Conservation (phyloP, 768 basidiomycete species). For the Tricholoma matsutake region DNA sequence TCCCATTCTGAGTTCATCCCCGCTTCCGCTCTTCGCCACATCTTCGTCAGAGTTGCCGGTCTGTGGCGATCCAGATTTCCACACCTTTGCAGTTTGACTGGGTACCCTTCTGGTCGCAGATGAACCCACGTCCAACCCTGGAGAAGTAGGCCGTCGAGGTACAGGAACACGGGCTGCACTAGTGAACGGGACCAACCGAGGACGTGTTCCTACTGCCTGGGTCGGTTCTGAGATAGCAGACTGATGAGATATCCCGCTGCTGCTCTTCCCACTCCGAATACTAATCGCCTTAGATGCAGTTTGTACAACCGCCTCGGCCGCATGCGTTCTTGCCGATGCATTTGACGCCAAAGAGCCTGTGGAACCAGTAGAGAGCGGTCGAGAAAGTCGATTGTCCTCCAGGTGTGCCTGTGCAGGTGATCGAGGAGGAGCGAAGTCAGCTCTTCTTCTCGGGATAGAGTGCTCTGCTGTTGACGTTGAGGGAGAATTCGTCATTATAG, state of each 20-base stretch:
- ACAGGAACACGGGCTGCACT: slow-evolving; percentile 64
- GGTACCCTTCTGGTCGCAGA: slow-evolving; percentile 43
- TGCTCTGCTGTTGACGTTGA: slow-evolving; percentile 62
- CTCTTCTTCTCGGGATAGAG: slow-evolving; percentile 64
- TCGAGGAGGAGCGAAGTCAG: slow-evolving; percentile 66
- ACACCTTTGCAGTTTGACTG: slow-evolving; percentile 67
- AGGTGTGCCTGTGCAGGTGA: slow-evolving; percentile 43
- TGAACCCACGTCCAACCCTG: slow-evolving; percentile 16
- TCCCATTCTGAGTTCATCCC: slow-evolving; percentile 66
- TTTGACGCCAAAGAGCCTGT: slow-evolving; percentile 29
- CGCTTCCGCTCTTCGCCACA: slow-evolving; percentile 38
- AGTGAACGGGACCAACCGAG: slow-evolving; percentile 71
- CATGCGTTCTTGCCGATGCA: slow-evolving; percentile 34
- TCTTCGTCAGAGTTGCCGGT: slow-evolving; percentile 14
- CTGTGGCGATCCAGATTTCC: slow-evolving; percentile 15
- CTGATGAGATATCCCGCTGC: slow-evolving; percentile 35
- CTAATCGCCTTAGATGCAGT: slow-evolving; percentile 53
- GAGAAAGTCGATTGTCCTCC: slow-evolving; percentile 30
- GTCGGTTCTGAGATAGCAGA: slow-evolving; percentile 29
- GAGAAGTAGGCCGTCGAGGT: slow-evolving; percentile 42
- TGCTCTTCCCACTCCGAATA: slow-evolving; percentile 45
- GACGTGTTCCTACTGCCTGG: slow-evolving; percentile 35
- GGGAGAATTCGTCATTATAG: slow-evolving; percentile 54
- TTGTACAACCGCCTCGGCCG: slow-evolving; percentile 43
- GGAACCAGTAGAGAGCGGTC: slow-evolving; percentile 35